Evolutionary conservation across 306 rosid genomes (phyloP), one percentile per base, ranked within the genome.

Genomic region (Begonia masoniana): DNA sequence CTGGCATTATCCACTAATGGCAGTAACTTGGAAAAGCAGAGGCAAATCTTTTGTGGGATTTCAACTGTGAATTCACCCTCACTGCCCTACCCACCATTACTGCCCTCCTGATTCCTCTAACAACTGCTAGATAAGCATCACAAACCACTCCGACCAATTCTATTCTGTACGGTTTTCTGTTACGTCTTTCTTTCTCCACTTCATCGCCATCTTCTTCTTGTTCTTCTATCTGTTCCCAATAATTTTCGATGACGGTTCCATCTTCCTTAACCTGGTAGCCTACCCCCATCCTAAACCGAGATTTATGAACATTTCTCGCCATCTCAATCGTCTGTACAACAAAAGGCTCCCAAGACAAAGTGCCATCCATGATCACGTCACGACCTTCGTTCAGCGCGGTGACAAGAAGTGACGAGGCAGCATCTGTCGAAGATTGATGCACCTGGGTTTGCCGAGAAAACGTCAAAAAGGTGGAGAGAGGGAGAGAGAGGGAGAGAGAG

Each of bases 101-200:
- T 47, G 94, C 88, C 74, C 99, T 79, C 86, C 99, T 85, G 4
- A 91, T 86, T 65, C 94, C 99, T 74, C 99, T 79, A 47, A 79
- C 77, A 49, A 86, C 96, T 54, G 99, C 99, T 49, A 91, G 70
- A 59, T 86, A 80, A 52, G 88, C 82, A 70, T 91, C 94, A 77
- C 99, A 91, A 64, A 86, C 88, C 47, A 91, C 94, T 47, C 99
- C 99, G 62, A 87, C 88, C 69, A 91, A 62, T 80, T 91, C 94
- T 47, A 91, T 81, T 76, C 84, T 77, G 61, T 91, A 91, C 13
- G 99, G 93, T 60, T 62, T 79, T 64, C 73, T 68, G 8, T 15
- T 49, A 45, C 23, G 49, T 14, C 51, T 35, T 21, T 61, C 66
- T 15, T 26, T 26, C 35, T 26, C 35, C 35, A 10, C 15, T 50